Evolutionary conservation across 805 yeast species (phyloP).

Genomic region (Starmerella geochares): DNA sequence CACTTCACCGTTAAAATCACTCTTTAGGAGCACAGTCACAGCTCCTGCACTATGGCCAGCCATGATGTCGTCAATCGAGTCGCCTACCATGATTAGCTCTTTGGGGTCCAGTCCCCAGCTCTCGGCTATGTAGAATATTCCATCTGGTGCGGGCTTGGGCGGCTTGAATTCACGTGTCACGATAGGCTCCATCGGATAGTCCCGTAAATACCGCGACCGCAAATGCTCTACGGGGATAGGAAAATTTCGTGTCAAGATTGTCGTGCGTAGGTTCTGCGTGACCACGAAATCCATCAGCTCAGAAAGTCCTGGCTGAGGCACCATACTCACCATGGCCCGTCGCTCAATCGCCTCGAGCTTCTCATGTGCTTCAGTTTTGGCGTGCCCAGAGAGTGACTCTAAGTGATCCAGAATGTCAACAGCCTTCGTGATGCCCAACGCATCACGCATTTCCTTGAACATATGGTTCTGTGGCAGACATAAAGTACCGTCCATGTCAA

Average conservation of each 20-base stretch:
- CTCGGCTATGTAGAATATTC: conserved; percentile 46
- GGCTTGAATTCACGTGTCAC: conserved; percentile 57
- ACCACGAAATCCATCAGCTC: conserved; percentile 35
- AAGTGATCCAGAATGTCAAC: conserved; percentile 48
- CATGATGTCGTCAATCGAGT: conserved; percentile 57
- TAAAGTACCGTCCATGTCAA: conserved; percentile 75
- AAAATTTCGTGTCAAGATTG: conserved; percentile 56
- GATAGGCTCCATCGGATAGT: conserved; percentile 39
- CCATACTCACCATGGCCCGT: conserved; percentile 52
- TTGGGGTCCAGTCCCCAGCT: conserved; percentile 40
- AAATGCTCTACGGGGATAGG: conserved; percentile 47
- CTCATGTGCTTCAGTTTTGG: conserved; percentile 38
- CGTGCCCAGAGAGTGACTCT: conserved; percentile 35
- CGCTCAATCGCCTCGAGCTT: conserved; percentile 46
- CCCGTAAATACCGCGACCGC: conserved; percentile 37
- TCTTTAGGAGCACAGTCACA: conserved; percentile 44
- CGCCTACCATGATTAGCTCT: conserved; percentile 60
- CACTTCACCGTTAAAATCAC: conserved; percentile 42
- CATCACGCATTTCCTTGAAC: conserved; percentile 48
- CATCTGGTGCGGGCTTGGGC: conserved; percentile 59
- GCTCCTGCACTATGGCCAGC: conserved; percentile 59
- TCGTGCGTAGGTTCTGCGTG: conserved; percentile 34
- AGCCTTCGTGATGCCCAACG: conserved; percentile 40
- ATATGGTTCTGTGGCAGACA: conserved; percentile 45
- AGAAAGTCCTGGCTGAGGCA: conserved; percentile 39